Percentiles rank a stretch among this genome's conserved stretches.
phyloP scores from a whole-genome alignment of 805 yeast species.

The Candida schatavii region DNA sequence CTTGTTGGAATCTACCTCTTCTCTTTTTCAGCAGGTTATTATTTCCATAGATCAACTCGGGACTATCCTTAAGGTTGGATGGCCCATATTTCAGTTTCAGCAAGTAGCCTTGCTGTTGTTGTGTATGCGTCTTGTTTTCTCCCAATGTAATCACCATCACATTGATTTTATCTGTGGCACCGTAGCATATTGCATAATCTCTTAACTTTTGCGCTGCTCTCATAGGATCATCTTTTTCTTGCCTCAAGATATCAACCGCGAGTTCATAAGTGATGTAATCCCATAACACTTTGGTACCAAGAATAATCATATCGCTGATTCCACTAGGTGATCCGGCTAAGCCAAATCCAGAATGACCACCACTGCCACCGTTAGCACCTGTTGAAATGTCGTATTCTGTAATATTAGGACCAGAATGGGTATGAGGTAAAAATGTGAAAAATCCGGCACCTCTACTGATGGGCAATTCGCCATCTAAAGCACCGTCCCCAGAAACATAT shows the following conservation, averaged over 20 bases:
- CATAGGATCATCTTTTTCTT: slow-evolving; percentile 79
- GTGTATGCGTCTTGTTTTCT: slow-evolving; percentile 37
- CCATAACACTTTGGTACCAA: slow-evolving; percentile 87
- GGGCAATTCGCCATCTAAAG: slow-evolving; percentile 75
- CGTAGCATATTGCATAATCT: slow-evolving; percentile 92
- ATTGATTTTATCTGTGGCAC: slow-evolving; percentile 73
- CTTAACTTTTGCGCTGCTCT: slow-evolving; percentile 89
- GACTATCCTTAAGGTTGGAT: slow-evolving; percentile 29
- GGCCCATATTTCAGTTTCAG: slow-evolving; percentile 23
- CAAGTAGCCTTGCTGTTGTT: background rate
- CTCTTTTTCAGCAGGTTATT: slow-evolving; percentile 28
- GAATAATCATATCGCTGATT: slow-evolving; percentile 78
- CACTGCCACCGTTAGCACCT: slow-evolving; percentile 7
- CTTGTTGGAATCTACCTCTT: slow-evolving; percentile 39
- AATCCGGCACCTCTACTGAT: slow-evolving; percentile 93
- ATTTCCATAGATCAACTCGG: background rate
- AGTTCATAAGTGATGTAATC: slow-evolving; percentile 75
- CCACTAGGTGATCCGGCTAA: slow-evolving; percentile 43
- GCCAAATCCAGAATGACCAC: no score
- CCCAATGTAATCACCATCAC: slow-evolving; percentile 76
- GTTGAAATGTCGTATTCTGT: slow-evolving; percentile 56
- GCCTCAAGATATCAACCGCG: slow-evolving; percentile 87
- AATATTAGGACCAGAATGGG: slow-evolving; percentile 84
- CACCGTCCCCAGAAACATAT: slow-evolving; percentile 78
- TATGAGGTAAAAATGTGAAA: slow-evolving; percentile 79